Evolutionary conservation across 805 yeast genomes (phyloP).

Genomic region (Teunomyces tritomae): DNA sequence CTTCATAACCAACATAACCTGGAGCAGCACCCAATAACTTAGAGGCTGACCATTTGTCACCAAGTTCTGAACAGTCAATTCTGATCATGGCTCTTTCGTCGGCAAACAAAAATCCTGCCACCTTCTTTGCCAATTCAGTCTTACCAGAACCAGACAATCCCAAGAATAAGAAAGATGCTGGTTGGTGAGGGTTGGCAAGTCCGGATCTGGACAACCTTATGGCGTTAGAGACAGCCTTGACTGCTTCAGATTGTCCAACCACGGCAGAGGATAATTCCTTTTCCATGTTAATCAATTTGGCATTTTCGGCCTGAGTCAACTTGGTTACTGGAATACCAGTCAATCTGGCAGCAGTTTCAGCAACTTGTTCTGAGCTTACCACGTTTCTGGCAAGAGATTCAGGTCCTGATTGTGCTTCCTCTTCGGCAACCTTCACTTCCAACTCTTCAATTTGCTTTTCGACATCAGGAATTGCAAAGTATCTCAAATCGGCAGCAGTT

Average conservation of each 20-base stretch:
- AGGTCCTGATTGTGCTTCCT: conserved; percentile 57
- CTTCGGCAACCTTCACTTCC: conserved; percentile 76
- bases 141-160: conserved; percentile 98
- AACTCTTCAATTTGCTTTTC: conserved; percentile 69
- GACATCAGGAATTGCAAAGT: conserved; percentile 95
- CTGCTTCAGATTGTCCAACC: conserved; percentile 95
- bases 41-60: conserved; percentile 94
- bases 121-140: conserved; percentile 94
- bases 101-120: conserved; percentile 93
- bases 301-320: conserved; percentile 91
- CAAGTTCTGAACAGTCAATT: conserved; percentile 94
- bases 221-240: conserved; percentile 93
- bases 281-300: conserved; percentile 94
- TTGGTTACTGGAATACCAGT: conserved; percentile 97
- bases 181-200: conserved; percentile 92
- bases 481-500: conserved; percentile 92
- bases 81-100: conserved; percentile 97
- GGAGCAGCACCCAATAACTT: conserved; percentile 97
- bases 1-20: conserved; percentile 92
- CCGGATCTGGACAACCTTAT: conserved; percentile 93
- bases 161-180: conserved; percentile 90
- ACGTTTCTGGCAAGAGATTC: conserved; percentile 79
- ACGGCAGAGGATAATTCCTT: conserved; percentile 75
- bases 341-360: conserved; percentile 95
- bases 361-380: conserved; percentile 83